A percentile compares a stretch with the other conserved stretches of the same genome.
Conservation (phyloP, 805 yeast species). For the Yarrowia phangngaensis region DNA sequence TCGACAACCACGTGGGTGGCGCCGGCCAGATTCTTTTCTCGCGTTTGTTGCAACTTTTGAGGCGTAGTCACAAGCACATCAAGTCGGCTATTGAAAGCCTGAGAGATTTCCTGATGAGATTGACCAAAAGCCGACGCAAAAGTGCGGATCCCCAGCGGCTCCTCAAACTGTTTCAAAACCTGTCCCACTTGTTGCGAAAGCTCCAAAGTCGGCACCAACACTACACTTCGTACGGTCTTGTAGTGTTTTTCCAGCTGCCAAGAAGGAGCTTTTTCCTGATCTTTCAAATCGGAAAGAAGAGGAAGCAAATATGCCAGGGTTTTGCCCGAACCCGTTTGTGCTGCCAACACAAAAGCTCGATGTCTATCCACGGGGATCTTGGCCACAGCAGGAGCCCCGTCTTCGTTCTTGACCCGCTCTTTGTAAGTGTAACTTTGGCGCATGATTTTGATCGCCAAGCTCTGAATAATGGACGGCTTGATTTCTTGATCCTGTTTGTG, state of each 20-base stretch:
- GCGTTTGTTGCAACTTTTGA: constrained; percentile 44
- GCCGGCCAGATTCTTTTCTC: constrained; percentile 6
- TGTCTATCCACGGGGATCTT: constrained; percentile 36
- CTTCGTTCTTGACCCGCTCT: constrained; percentile 29
- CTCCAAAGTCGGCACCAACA: constrained; percentile 88
- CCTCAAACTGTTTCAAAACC: constrained; percentile 36
- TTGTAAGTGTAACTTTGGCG: constrained; percentile 39
- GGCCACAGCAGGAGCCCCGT: constrained; percentile 23
- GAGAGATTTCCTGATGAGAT: constrained; percentile 10
- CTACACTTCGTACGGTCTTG: constrained; percentile 60
- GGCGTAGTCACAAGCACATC: constrained; percentile 89
- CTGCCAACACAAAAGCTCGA: constrained; percentile 77
- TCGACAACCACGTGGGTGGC: constrained; percentile 64
- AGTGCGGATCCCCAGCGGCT: constrained; percentile 15
- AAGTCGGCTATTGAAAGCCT: constrained; percentile 44
- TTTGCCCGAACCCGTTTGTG: constrained; percentile 96
- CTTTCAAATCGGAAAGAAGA: constrained; percentile 61
- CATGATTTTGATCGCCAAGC: constrained; percentile 62
- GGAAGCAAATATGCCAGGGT: constrained; percentile 89
- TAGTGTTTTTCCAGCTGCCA: constrained; percentile 39
- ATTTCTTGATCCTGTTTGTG: constrained; percentile 33
- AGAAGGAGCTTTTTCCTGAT: constrained; percentile 47
- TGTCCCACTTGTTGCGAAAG: constrained; percentile 72
- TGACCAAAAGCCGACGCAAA: constrained; percentile 23
- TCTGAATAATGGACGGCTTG: constrained; percentile 76